These are phyloP conservation scores for Vigna trinervia DNA, from an alignment of 306 rosid genomes.

Conservation along the genomic window DNA sequence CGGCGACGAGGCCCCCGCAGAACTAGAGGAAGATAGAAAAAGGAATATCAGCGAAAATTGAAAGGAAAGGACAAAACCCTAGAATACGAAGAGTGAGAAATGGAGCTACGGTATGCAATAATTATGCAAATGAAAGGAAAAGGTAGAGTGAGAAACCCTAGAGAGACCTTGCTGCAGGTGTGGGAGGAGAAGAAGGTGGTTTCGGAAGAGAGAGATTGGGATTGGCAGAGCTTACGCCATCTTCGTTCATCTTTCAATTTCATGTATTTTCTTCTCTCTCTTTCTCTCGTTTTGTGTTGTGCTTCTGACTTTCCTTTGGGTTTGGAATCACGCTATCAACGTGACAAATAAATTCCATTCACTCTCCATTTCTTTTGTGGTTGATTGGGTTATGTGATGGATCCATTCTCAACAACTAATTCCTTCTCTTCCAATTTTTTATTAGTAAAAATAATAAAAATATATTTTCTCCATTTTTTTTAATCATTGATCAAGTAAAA, in stretches of 20 bases:
- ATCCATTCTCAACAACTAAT: neutral
- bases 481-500: too few relatives aligned
- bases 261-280: neutral
- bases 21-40: slow-evolving; percentile 48
- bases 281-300: neutral
- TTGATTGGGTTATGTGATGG: neutral
- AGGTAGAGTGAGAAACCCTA: slow-evolving; percentile 27
- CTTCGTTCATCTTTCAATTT: slow-evolving; percentile 66
- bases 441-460: too few relatives aligned
- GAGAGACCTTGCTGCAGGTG: slow-evolving; percentile 91
- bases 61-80: neutral
- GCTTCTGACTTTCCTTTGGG: neutral
- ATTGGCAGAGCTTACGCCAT: slow-evolving; percentile 76
- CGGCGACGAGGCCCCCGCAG: slow-evolving; percentile 95
- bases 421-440: too few relatives aligned
- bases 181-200: slow-evolving; percentile 61
- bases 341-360: neutral
- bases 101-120: neutral
- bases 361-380: neutral
- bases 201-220: slow-evolving; percentile 46
- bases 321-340: neutral
- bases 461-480: too few relatives aligned
- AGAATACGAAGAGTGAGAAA: neutral
- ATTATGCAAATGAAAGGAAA: neutral
- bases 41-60: neutral